Evolutionary conservation across 495 filamentous ascomycete genomes (phyloP).

Genomic region (Xylaria sp.): DNA sequence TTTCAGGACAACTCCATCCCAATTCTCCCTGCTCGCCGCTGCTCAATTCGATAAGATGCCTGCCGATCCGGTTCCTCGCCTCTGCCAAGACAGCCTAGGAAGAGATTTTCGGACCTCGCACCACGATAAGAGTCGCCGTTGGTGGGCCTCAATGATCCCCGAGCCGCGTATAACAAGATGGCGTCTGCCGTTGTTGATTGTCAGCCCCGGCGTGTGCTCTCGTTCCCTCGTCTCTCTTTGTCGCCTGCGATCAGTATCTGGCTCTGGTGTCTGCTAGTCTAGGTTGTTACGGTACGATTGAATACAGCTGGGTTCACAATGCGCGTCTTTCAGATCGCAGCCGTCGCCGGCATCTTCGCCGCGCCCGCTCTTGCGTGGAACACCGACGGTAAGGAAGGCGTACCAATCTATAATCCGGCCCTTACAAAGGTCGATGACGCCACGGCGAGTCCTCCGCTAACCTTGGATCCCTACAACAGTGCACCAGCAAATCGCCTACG

Average conservation of each 20-base stretch:
- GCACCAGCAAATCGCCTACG: conserved; percentile 45
- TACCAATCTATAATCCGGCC: not conserved
- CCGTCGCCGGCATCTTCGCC: conserved; percentile 17
- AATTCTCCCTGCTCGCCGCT: not conserved
- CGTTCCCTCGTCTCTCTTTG: not conserved
- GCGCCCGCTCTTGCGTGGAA: conserved; percentile 37
- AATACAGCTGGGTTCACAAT: conserved; percentile 5
- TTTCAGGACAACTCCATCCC: conserved; percentile 13
- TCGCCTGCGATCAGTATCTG: not conserved
- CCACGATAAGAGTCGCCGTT: conserved; percentile 9
- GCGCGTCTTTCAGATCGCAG: conserved; percentile 20
- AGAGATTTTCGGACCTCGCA: not conserved
- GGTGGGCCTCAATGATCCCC: not conserved
- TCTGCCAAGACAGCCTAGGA: not conserved
- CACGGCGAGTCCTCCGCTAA: not conserved
- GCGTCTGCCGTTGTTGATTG: not conserved
- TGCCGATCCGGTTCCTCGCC: not conserved
- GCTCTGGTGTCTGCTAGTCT: not conserved
- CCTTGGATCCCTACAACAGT: conserved; percentile 5
- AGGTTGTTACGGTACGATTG: not conserved
- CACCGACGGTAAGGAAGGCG: conserved; percentile 32
- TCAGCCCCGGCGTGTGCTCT: conserved; percentile 2
- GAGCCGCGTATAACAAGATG: conserved; percentile 14
- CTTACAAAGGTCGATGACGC: not conserved
- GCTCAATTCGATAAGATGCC: conserved; percentile 19